Evolutionary conservation across 106 monocot genomes (phyloP).

Genomic region (Ottelia alismoides): DNA sequence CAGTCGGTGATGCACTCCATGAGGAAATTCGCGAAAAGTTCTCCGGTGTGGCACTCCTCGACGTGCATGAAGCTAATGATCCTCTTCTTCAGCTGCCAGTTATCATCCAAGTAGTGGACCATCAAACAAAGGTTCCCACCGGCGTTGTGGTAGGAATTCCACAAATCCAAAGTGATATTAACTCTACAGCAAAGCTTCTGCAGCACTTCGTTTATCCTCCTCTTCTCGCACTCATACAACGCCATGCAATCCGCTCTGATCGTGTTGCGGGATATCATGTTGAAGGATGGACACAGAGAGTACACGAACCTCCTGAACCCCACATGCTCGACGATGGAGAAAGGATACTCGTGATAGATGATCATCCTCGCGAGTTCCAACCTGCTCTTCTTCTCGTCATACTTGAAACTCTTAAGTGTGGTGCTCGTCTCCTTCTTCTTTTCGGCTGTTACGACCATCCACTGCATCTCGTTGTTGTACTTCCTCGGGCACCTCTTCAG

Average conservation of each 20-base stretch:
- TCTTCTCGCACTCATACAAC: slow-evolving; percentile 13
- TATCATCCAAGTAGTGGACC: slow-evolving; percentile 10
- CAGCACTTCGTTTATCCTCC: slow-evolving; percentile 11
- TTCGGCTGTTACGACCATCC: not conserved
- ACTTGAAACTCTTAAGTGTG: slow-evolving; percentile 2
- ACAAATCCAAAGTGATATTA: slow-evolving; percentile 6
- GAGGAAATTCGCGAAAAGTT: slow-evolving; percentile 6
- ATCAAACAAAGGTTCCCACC: slow-evolving; percentile 5
- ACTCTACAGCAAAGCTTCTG: slow-evolving; percentile 8
- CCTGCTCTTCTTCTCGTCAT: slow-evolving; percentile 13
- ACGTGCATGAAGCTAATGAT: slow-evolving; percentile 15
- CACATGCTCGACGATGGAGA: slow-evolving; percentile 16
- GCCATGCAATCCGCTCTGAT: slow-evolving; percentile 9
- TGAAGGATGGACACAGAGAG: slow-evolving; percentile 14
- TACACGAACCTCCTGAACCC: slow-evolving; percentile 17
- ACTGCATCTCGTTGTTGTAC: not conserved
- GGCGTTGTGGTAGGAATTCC: slow-evolving; percentile 2
- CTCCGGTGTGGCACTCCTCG: slow-evolving; percentile 1
- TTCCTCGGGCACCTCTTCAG: slow-evolving; percentile 8
- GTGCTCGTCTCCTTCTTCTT: not conserved
- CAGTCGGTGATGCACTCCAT: slow-evolving; percentile 10
- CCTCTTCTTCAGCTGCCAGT: slow-evolving; percentile 16
- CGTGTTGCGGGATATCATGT: slow-evolving; percentile 6
- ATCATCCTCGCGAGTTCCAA: slow-evolving; percentile 18
- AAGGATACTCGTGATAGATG: slow-evolving; percentile 21